A percentile compares a stretch with the other conserved stretches of the same genome.
These are phyloP conservation scores for Aspergillus leporis DNA, from an alignment of 495 filamentous ascomycete species.

Conservation along the genomic window DNA sequence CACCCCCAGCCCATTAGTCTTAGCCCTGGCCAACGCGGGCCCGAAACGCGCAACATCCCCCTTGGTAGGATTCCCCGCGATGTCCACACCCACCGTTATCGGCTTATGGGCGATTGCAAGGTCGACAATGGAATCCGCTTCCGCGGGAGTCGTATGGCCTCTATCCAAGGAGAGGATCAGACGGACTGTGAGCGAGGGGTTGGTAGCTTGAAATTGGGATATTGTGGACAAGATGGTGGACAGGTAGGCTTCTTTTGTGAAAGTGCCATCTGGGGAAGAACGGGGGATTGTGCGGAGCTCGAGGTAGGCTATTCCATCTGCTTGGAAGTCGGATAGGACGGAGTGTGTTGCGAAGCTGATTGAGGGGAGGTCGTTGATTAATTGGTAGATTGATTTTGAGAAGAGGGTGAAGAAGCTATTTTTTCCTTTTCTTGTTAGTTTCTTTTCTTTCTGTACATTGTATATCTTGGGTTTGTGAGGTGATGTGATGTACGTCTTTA, in stretches of 20 bases:
- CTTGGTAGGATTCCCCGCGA: constrained; percentile 74
- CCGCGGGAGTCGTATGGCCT: constrained; percentile 49
- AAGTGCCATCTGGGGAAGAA: constrained; percentile 46
- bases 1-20: constrained; percentile 52
- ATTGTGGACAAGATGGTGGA: constrained; percentile 62
- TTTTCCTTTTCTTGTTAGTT: background rate
- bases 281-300: constrained; percentile 83
- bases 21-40: constrained; percentile 57
- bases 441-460: background rate
- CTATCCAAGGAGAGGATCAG: constrained; percentile 81
- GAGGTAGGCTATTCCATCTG: constrained; percentile 75
- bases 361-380: constrained; percentile 59
- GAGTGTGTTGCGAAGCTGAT: constrained; percentile 63
- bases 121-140: constrained; percentile 61
- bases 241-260: constrained; percentile 66
- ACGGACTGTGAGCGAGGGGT: constrained; percentile 49
- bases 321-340: constrained; percentile 69
- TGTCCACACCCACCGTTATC: constrained; percentile 74
- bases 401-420: constrained; percentile 76
- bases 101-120: constrained; percentile 57
- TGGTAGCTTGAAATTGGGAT: constrained; percentile 35
- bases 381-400: constrained; percentile 72
- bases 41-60: constrained; percentile 59
- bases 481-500: constrained; percentile 58
- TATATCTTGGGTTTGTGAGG: background rate